Evolutionary conservation across 2,329 filamentous ascomycete genomes (phyloP).

Genomic region (Colletotrichum truncatum): DNA sequence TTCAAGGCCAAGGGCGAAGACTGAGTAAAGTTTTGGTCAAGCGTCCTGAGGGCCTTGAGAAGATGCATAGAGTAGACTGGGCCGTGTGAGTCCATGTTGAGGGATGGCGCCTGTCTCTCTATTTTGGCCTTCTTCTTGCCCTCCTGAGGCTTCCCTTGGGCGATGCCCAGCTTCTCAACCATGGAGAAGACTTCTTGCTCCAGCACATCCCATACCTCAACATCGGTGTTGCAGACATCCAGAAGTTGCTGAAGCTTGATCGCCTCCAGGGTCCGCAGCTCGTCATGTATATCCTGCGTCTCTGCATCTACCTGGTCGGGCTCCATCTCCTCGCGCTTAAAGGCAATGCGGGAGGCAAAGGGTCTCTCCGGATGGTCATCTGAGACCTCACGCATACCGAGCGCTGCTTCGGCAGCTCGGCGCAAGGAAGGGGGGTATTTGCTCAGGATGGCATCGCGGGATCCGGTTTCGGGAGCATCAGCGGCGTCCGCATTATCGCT

Average conservation of each 20-base stretch:
- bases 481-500: slow-evolving; percentile 24
- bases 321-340: slow-evolving; percentile 1
- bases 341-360: background rate
- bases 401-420: slow-evolving; percentile 47
- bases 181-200: slow-evolving; percentile 73
- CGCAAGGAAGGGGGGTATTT: slow-evolving; percentile 51
- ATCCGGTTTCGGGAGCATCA: slow-evolving; percentile 38
- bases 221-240: slow-evolving; percentile 64
- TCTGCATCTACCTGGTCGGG: background rate
- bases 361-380: background rate
- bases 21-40: slow-evolving; percentile 65
- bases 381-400: slow-evolving; percentile 47
- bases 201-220: slow-evolving; percentile 73
- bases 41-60: slow-evolving; percentile 61
- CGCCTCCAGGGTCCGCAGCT: slow-evolving; percentile 49
- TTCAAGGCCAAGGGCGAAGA: slow-evolving; percentile 68
- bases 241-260: slow-evolving; percentile 64
- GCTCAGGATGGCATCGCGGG: slow-evolving; percentile 45
- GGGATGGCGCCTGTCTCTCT: slow-evolving; percentile 33
- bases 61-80: slow-evolving; percentile 72
- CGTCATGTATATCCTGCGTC: slow-evolving; percentile 36
- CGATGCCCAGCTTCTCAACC: slow-evolving; percentile 64
- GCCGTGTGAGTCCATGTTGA: slow-evolving; percentile 66
- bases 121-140: slow-evolving; percentile 2
- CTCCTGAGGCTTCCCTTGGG: slow-evolving; percentile 35